These are phyloP conservation scores for Xylariaceae sp. DNA, from an alignment of 2,329 filamentous ascomycete genomes.

Conservation along the genomic window DNA sequence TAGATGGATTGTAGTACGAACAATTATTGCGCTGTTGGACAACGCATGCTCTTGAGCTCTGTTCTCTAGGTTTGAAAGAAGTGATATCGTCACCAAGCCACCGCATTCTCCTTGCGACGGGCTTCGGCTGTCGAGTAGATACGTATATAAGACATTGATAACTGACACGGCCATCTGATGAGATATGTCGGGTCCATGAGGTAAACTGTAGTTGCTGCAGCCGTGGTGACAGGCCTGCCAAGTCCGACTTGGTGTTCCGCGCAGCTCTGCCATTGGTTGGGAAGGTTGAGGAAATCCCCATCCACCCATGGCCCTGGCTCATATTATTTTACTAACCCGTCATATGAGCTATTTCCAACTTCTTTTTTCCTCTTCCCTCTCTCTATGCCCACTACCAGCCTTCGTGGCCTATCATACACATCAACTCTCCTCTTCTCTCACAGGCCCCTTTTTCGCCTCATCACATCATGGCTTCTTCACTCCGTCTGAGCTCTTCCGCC, in stretches of 20 bases:
- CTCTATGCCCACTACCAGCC: constrained; percentile 11
- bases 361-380: constrained; percentile 14
- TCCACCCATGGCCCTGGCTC: constrained; percentile 12
- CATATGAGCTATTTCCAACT: constrained; percentile 22
- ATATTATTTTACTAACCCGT: constrained; percentile 15
- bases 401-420: constrained; percentile 9
- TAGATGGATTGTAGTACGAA: too few species aligned
- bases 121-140: too few species aligned
- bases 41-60: too few species aligned
- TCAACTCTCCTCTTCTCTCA: constrained; percentile 6
- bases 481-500: constrained; percentile 78
- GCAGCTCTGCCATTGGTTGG: constrained; percentile 14
- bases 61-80: too few species aligned
- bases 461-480: constrained; percentile 73
- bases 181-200: constrained; percentile 7
- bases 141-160: too few species aligned
- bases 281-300: constrained; percentile 6
- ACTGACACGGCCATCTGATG: background rate
- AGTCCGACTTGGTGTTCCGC: background rate
- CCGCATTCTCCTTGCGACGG: too few species aligned
- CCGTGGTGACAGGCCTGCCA: background rate
- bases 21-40: too few species aligned
- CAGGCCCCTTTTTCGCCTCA: constrained; percentile 9
- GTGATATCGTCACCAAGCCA: too few species aligned
- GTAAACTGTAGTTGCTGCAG: too few species aligned